phyloP scores from a whole-genome alignment of 1,139 yeast species.

The Geotrichum restrictum region DNA sequence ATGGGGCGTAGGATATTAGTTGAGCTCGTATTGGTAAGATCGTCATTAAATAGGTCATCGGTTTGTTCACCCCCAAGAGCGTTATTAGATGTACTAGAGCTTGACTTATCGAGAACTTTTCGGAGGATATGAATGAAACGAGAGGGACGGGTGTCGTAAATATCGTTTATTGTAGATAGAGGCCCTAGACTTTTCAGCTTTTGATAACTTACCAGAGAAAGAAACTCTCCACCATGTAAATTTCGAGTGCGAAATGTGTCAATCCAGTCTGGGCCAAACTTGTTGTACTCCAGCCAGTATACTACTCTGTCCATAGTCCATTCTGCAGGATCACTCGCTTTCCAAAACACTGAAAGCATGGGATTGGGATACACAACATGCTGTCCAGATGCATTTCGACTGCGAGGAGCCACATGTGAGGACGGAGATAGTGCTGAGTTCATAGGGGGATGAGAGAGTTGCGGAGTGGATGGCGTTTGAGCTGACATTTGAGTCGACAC shows the following conservation, averaged over 20 bases:
- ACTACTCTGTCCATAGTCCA: slow-evolving; percentile 71
- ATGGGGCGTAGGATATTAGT: slow-evolving; percentile 8
- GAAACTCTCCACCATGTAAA: slow-evolving; percentile 59
- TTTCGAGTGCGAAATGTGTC: slow-evolving; percentile 57
- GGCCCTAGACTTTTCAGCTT: slow-evolving; percentile 42
- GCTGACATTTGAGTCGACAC: slow-evolving; percentile 2
- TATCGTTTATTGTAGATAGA: slow-evolving; percentile 42
- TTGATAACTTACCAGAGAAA: slow-evolving; percentile 67
- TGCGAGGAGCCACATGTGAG: slow-evolving; percentile 19
- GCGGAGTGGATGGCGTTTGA: slow-evolving; percentile 2
- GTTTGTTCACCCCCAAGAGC: slow-evolving; percentile 18
- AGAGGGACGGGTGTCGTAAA: slow-evolving; percentile 49
- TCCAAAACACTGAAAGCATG: slow-evolving; percentile 31
- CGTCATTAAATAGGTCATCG: slow-evolving; percentile 4
- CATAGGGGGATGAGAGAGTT: background rate
- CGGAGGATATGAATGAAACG: slow-evolving; percentile 54
- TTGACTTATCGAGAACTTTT: slow-evolving; percentile 44
- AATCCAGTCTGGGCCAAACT: slow-evolving; percentile 71
- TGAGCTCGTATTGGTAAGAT: background rate
- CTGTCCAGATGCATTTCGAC: slow-evolving; percentile 23
- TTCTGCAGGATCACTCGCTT: slow-evolving; percentile 40
- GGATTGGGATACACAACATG: slow-evolving; percentile 23
- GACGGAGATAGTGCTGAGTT: slow-evolving; percentile 18
- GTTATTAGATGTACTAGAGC: slow-evolving; percentile 22
- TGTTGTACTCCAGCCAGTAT: slow-evolving; percentile 62